Evolutionary conservation across 2,329 filamentous ascomycete genomes (phyloP).

Genomic region (Microsporum audouinii): DNA sequence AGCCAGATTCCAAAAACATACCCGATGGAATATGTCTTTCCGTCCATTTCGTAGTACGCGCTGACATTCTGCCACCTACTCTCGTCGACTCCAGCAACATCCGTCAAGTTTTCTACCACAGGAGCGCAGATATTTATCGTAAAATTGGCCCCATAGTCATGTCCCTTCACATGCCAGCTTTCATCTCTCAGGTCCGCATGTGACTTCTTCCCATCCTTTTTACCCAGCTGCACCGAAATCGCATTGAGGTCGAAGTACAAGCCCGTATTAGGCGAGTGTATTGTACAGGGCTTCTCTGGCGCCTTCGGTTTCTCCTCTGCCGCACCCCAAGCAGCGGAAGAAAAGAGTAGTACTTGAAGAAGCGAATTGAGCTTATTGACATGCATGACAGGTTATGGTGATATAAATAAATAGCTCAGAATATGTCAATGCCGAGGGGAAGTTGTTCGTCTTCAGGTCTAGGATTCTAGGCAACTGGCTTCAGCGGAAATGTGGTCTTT

Average conservation of each 20-base stretch:
- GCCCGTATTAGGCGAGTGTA: constrained; percentile 48
- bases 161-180: constrained; percentile 40
- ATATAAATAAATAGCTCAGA: background rate
- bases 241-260: constrained; percentile 53
- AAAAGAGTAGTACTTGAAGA: background rate
- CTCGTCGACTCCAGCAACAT: constrained; percentile 37
- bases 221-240: constrained; percentile 41
- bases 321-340: background rate
- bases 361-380: background rate
- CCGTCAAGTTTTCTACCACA: constrained; percentile 36
- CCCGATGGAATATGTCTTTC: constrained; percentile 38
- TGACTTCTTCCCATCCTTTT: constrained; percentile 31
- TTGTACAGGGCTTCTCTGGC: constrained; percentile 44
- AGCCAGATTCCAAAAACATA: constrained; percentile 18
- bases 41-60: constrained; percentile 37
- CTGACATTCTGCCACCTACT: constrained; percentile 37
- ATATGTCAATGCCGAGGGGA: background rate
- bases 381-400: constrained; percentile 2
- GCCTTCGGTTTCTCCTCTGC: background rate
- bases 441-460: background rate
- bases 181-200: constrained; percentile 29
- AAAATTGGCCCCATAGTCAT: constrained; percentile 42
- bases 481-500: background rate
- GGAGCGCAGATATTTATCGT: constrained; percentile 42
- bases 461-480: background rate